phyloP scores from a whole-genome alignment of 495 filamentous ascomycete species.

The Xylaria acuta region DNA sequence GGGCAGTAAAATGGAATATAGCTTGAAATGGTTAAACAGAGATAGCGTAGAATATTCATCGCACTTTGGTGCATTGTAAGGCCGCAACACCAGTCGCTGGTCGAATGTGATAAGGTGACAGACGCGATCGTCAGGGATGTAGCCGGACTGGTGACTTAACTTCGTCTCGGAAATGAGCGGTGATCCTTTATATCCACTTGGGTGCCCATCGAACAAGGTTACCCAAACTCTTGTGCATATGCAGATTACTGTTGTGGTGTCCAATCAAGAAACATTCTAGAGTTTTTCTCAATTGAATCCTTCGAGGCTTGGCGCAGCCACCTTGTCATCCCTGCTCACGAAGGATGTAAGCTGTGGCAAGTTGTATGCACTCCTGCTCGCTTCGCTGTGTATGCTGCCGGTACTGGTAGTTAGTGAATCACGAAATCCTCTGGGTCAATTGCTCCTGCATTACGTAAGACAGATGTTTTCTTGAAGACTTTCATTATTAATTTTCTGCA shows the following conservation, averaged over 20 bases:
- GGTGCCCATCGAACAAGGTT: background rate
- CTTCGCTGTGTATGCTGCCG: background rate
- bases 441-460: background rate
- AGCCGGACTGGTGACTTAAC: background rate
- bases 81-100: background rate
- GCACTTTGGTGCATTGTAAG: background rate
- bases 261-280: slow-evolving; percentile 2
- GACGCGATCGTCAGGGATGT: slow-evolving; percentile 12
- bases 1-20: too few relatives aligned
- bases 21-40: background rate
- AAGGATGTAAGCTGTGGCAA: background rate
- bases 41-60: too few relatives aligned
- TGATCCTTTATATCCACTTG: slow-evolving; percentile 18
- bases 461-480: background rate
- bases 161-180: slow-evolving; percentile 12
- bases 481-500: slow-evolving; percentile 9
- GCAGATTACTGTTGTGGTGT: slow-evolving; percentile 16
- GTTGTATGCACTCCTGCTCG: background rate
- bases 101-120: background rate
- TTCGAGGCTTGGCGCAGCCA: background rate
- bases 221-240: background rate
- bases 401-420: background rate
- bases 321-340: too few relatives aligned
- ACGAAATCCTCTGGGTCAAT: background rate
- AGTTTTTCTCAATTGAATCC: background rate